phyloP scores from a whole-genome alignment of 1,284 basidiomycete species.

The Pseudozyma tsukubaensis region DNA sequence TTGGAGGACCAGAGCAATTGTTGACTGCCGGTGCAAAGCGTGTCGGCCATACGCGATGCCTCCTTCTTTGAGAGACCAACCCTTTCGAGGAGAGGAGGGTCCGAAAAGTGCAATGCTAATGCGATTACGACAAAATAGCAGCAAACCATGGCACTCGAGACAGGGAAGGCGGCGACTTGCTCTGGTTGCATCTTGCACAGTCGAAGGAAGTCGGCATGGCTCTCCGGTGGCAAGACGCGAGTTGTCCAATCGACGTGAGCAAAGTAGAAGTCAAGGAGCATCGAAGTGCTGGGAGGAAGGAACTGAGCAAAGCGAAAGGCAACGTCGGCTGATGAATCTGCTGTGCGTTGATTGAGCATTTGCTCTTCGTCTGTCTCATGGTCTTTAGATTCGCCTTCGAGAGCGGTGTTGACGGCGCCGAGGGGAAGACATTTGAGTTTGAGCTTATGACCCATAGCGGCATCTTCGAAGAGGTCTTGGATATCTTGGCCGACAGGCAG shows the following conservation, averaged over 20 bases:
- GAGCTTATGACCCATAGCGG: slow-evolving; percentile 44
- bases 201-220: slow-evolving; percentile 18
- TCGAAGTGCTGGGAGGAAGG: slow-evolving; percentile 24
- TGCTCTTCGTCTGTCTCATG: slow-evolving; percentile 44
- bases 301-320: slow-evolving; percentile 50
- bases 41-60: slow-evolving; percentile 47
- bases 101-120: slow-evolving; percentile 59
- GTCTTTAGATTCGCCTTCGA: slow-evolving; percentile 21
- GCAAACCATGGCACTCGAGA: slow-evolving; percentile 57
- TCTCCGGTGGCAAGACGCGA: slow-evolving; percentile 37
- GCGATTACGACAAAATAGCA: slow-evolving; percentile 63
- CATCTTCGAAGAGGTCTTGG: slow-evolving; percentile 47
- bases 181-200: slow-evolving; percentile 49
- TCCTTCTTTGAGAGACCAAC: slow-evolving; percentile 44
- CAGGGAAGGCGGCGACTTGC: slow-evolving; percentile 44
- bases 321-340: slow-evolving; percentile 45
- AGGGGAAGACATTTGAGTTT: slow-evolving; percentile 44
- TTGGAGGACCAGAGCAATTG: slow-evolving; percentile 61
- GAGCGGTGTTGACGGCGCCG: slow-evolving; percentile 7
- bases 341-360: slow-evolving; percentile 42
- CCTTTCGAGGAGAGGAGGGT: slow-evolving; percentile 32
- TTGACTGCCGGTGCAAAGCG: slow-evolving; percentile 58
- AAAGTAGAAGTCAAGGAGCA: slow-evolving; percentile 62
- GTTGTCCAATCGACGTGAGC: slow-evolving; percentile 62
- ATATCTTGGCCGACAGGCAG: slow-evolving; percentile 34